phyloP scores from a whole-genome alignment of 208 protist genomes.

The Crithidia fasciculata region DNA sequence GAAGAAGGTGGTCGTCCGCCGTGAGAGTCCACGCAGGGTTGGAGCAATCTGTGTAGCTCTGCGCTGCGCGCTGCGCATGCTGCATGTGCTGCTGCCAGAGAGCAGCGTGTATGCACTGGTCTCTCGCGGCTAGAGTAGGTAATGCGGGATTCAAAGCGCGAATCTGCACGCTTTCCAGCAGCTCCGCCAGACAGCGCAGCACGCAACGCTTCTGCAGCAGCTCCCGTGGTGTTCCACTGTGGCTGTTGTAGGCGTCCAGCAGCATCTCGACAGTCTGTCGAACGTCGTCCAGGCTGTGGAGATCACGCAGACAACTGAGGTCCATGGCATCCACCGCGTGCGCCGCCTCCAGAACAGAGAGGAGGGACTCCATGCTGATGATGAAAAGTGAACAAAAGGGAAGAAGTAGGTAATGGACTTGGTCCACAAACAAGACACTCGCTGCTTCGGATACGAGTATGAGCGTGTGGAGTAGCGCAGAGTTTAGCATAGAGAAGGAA shows the following conservation, averaged over 20 bases:
- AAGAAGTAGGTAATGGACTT: background rate
- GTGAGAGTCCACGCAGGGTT: conserved; percentile 18
- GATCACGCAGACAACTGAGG: conserved; percentile 13
- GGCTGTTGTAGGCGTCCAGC: conserved; percentile 52
- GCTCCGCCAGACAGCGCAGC: conserved; percentile 38
- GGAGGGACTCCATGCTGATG: conserved; percentile 18
- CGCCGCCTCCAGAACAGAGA: conserved; percentile 12
- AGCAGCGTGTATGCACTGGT: background rate
- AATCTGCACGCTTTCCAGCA: conserved; percentile 18
- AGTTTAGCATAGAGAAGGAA: no score
- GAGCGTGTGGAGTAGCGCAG: no score
- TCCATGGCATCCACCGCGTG: conserved; percentile 25
- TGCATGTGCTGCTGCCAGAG: conserved; percentile 10
- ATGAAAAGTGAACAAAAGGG: conserved; percentile 1
- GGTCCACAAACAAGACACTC: no score
- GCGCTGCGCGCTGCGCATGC: background rate
- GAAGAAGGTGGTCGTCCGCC: conserved; percentile 52
- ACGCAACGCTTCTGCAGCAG: conserved; percentile 33
- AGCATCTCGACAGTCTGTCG: conserved; percentile 37
- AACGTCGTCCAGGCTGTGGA: conserved; percentile 22
- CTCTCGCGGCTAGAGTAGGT: no score
- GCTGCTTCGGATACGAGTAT: no score
- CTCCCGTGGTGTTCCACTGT: conserved; percentile 19
- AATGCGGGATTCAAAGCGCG: background rate
- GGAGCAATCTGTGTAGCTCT: background rate